Evolutionary conservation across 129 eudicot species (phyloP), one percentile per base, ranked within the genome.

Genomic region (sunflower (Helianthus annuus)): DNA sequence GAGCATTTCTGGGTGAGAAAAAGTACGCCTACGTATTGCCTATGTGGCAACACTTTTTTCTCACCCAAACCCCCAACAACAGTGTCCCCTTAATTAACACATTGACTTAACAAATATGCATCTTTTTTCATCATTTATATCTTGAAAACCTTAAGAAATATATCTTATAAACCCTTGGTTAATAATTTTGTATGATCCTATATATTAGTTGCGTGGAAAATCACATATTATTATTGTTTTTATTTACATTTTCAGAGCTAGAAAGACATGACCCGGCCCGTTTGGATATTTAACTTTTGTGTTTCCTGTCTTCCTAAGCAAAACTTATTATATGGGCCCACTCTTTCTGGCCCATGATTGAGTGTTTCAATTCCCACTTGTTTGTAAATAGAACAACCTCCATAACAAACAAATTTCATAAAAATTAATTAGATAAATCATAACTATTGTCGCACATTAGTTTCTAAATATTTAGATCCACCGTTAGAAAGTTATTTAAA

Each of bases 271-370:
- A 52, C 40, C 14, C 72, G 62, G 39, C 40, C 14, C 12, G 15
- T 52, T 12, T 17, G 40, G 52, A 60, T 22, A 34, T 76, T 56
- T 34, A 19, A 60, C 75, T 76, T 76, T 57, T 76, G 36, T 68
- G 69, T 58, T 76, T 76, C 40, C 80, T 52, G 74, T 38, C 32
- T 69, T 76, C 34, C 55, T 69, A 76, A 49, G 80, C 75, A 68
- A 76, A 59, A 59, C 73, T 10, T 40, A 40, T 16, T 51, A 15
- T 55, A 45, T 48, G 80, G 56, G 32, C 61, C 70, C 70, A 12
- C 65, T 42, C 2, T 39, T 40, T 52, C 14, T 11, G 29, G 15
- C 17, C 54, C 70, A 73, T 68, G 14, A 76, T 27, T 1, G 46
- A 58, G 61, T 16, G 12, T 55, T 55, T 17, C 22, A 55, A 17